Conservation (phyloP, 805 yeast species). For the Danielia oregonensis region DNA sequence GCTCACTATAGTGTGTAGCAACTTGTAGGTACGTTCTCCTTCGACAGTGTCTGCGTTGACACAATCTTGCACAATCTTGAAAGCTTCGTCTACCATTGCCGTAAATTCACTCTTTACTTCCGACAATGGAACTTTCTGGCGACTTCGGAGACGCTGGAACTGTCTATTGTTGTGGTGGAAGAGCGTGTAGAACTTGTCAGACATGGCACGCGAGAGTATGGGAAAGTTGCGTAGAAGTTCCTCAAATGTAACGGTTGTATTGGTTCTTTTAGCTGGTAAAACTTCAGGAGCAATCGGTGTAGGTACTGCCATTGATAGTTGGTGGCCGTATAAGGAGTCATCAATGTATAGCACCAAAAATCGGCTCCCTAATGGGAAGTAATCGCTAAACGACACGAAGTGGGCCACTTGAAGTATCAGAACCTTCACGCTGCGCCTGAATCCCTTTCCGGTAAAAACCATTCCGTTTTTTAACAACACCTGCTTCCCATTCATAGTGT, state of each 20-base stretch:
- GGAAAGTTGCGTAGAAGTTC: constrained; percentile 36
- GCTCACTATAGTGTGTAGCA: constrained; percentile 27
- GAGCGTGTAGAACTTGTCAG: constrained; percentile 33
- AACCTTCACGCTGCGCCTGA: constrained; percentile 41
- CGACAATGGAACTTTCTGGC: constrained; percentile 23
- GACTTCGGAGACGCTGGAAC: constrained; percentile 27
- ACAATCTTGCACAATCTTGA: constrained; percentile 35
- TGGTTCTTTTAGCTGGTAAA: background rate
- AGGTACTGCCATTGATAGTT: background rate
- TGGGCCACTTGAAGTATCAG: constrained; percentile 45
- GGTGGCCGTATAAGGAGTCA: constrained; percentile 18
- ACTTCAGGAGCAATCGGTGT: background rate
- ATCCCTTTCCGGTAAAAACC: constrained; percentile 58
- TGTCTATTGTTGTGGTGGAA: constrained; percentile 40
- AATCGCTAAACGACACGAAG: constrained; percentile 53
- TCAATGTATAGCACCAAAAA: constrained; percentile 59
- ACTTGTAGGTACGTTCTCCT: constrained; percentile 30
- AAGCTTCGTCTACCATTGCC: constrained; percentile 32
- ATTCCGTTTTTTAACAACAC: constrained; percentile 52
- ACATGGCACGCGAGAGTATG: constrained; percentile 35
- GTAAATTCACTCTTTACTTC: constrained; percentile 30
- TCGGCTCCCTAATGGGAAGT: constrained; percentile 52
- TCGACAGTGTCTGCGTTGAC: constrained; percentile 31
- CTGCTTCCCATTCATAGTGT: constrained; percentile 55
- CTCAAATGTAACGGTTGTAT: constrained; percentile 27